Percentiles rank a stretch among this genome's conserved stretches.
These are phyloP conservation scores for Stylonectria norvegica DNA, from an alignment of 2,329 filamentous ascomycete genomes.

Conservation along the genomic window DNA sequence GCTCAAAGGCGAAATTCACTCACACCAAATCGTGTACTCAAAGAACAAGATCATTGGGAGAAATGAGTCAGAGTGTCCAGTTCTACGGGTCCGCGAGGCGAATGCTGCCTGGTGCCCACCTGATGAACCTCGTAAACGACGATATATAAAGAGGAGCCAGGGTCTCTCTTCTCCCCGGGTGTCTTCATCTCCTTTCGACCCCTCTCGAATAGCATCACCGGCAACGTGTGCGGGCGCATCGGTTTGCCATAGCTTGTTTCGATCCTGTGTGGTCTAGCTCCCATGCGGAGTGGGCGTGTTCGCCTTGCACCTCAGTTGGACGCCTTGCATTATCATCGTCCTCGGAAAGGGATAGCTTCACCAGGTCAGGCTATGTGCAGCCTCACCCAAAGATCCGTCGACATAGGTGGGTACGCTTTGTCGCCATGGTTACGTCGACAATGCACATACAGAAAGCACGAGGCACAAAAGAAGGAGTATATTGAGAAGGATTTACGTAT, in stretches of 20 bases:
- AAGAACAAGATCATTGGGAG: not conserved
- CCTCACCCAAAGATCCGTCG: not conserved
- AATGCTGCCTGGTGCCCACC: not conserved
- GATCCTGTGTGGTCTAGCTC: not conserved
- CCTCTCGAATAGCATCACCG: not conserved
- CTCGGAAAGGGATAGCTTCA: not conserved
- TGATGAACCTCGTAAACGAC: not conserved
- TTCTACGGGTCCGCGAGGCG: not conserved
- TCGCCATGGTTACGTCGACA: not conserved
- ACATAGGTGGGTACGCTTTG: not conserved
- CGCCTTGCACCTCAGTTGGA: not conserved
- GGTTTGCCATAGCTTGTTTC: not conserved
- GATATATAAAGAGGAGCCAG: not conserved
- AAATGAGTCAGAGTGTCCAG: not conserved
- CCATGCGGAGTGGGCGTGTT: too few relatives aligned
- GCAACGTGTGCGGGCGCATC: not conserved
- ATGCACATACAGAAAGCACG: not conserved
- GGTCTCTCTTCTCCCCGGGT: not conserved
- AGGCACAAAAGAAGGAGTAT: too few relatives aligned
- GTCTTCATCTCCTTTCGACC: not conserved
- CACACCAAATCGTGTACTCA: not conserved
- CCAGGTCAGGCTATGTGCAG: not conserved
- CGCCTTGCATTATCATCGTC: too few relatives aligned
- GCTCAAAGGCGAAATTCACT: not conserved
- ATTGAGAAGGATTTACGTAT: not conserved